Base-by-base conservation (phyloP, 129 eudicot species). In the Saposhnikovia divaricata region DNA sequence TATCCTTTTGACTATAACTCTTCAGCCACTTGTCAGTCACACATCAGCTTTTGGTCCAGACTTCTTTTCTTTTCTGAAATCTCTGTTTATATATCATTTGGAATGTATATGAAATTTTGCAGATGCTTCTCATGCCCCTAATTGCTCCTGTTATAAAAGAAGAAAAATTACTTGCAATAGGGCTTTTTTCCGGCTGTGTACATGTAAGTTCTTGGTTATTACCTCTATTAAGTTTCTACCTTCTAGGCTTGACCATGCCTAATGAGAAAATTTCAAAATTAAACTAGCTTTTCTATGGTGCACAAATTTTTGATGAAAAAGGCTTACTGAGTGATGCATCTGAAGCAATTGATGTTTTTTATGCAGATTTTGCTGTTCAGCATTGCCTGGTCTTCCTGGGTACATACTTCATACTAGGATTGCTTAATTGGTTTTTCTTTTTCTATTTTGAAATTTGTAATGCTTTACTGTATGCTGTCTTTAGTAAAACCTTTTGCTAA, bases 331-430 rank as follows among this genome's bases (percentile, higher is more conserved):
- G 27, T 55, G 42, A 72, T 40, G 77, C 47, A 74, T 74, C 9
- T 45, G 77, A 45, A 44, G 59, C 28, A 69, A 47, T 43, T 77
- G 45, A 65, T 75, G 76, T 51, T 25, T 74, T 50, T 14, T 50
- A 40, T 81, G 86, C 97, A 93, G 98, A 89, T 91, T 78, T 55
- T 89, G 4, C 98, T 93, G 16, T 88, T 89, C 91, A 89, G 98
- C 85, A 66, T 89, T 46, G 97, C 97, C 18, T 93, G 97, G 97
- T 82, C 90, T 18, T 85, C 97, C 25, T 91, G 98, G 96, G 98
- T 93, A 91, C 14, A 57, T 86, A 86, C 28, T 70, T 82, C 14
- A 57, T 86, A 86, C 28, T 70, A 80, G 16, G 18, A 46, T 70
- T 55, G 19, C 19, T 75, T 45, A 61, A 40, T 57, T 79, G 80